Evolutionary conservation across 192 early-diverging fungal genomes (phyloP).

Genomic region (Phlyctochytrium bullatum): DNA sequence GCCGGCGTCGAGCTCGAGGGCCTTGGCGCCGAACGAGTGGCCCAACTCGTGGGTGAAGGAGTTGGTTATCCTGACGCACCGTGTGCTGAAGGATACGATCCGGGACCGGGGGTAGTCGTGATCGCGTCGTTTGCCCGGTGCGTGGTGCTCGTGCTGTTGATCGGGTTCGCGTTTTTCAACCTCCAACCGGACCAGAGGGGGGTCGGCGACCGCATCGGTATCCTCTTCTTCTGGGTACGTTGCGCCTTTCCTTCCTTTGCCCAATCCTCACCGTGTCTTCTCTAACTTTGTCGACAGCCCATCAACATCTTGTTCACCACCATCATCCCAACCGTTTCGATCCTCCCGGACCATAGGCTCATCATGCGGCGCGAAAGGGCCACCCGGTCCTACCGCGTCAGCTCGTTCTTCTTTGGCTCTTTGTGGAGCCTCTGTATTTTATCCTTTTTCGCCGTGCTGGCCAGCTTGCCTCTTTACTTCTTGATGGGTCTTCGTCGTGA

Average conservation of each 20-base stretch:
- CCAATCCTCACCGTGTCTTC: no score
- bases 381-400: conserved; percentile 59
- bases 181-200: conserved; percentile 15
- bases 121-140: conserved; percentile 28
- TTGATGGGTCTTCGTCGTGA: conserved; percentile 23
- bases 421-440: conserved; percentile 42
- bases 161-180: conserved; percentile 33
- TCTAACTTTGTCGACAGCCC: no score
- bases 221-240: conserved; percentile 13
- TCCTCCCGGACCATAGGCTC: conserved; percentile 19
- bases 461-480: conserved; percentile 33
- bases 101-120: background rate
- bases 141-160: conserved; percentile 42
- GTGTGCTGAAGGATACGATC: background rate
- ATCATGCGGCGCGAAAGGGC: conserved; percentile 58
- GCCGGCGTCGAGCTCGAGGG: no score
- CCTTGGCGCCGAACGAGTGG: no score
- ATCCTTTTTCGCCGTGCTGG: conserved; percentile 16
- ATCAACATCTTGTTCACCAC: conserved; percentile 11
- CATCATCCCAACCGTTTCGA: conserved; percentile 50
- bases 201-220: conserved; percentile 9
- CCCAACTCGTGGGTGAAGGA: background rate
- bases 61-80: background rate
- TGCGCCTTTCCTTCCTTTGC: no score
- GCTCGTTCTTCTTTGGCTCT: conserved; percentile 62